phyloP scores from a whole-genome alignment of 1,284 basidiomycete genomes.

The Vanrija humicola region DNA sequence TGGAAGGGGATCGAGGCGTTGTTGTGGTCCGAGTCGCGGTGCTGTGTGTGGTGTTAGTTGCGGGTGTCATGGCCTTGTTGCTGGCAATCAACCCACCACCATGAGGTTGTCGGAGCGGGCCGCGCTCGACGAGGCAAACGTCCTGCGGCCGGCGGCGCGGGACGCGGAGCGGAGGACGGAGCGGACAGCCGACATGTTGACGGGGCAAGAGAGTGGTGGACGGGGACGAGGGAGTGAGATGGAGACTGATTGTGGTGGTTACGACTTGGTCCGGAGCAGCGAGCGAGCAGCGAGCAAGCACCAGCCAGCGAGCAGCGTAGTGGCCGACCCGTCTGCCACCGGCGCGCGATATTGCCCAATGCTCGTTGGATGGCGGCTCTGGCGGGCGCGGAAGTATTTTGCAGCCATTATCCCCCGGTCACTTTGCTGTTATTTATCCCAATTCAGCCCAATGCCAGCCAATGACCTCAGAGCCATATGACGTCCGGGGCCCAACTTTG shows the following conservation, averaged over 20 bases:
- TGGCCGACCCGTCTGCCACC: no score
- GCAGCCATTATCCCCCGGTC: not conserved
- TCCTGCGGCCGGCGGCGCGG: conserved; percentile 36
- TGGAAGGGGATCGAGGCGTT: conserved; percentile 90
- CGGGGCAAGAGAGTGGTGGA: conserved; percentile 1
- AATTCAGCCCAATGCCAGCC: not conserved
- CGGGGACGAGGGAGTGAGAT: not conserved
- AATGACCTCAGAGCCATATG: no score
- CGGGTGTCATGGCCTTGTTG: no score
- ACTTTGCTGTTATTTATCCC: conserved; percentile 1
- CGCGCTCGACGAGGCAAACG: conserved; percentile 53
- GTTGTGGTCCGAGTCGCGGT: conserved; percentile 90
- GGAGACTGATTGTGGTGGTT: not conserved
- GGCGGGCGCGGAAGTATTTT: not conserved
- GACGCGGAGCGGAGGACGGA: conserved; percentile 29
- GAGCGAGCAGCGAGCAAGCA: no score
- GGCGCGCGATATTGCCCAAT: conserved; percentile 3
- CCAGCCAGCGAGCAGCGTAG: no score
- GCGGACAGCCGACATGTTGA: conserved; percentile 38
- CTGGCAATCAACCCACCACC: conserved; percentile 51
- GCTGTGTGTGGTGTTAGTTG: conserved; percentile 54
- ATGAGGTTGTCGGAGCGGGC: conserved; percentile 60
- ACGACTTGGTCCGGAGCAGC: no score
- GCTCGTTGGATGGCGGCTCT: conserved; percentile 12
- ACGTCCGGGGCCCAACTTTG: no score